phyloP scores from a whole-genome alignment of 805 yeast genomes.

The Nakazawaea ambrosiae region DNA sequence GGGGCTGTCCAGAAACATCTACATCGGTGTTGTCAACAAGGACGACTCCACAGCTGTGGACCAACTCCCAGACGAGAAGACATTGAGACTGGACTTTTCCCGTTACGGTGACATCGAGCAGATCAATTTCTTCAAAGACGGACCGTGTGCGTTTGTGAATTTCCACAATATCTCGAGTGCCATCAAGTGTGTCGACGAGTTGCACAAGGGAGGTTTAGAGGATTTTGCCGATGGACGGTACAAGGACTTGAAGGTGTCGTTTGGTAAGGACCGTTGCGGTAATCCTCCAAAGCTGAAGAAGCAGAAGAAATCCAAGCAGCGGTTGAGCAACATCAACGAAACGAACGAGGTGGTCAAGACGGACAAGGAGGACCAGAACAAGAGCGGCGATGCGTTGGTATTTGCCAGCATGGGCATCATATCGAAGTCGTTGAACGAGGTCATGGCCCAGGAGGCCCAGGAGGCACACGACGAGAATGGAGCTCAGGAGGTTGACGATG shows the following conservation, averaged over 20 bases:
- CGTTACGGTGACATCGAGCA: conserved; percentile 71
- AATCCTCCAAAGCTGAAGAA: conserved; percentile 51
- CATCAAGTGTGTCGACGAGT: conserved; percentile 54
- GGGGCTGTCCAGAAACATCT: conserved; percentile 74
- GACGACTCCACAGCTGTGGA: conserved; percentile 22
- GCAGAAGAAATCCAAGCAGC: conserved; percentile 24
- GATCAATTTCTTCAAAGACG: conserved; percentile 61
- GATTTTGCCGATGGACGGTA: conserved; percentile 39
- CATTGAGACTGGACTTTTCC: conserved; percentile 52
- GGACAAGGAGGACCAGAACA: neutral
- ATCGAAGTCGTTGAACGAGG: conserved; percentile 15
- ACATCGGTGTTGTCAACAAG: conserved; percentile 52
- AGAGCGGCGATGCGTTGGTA: conserved; percentile 8
- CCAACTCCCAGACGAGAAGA: conserved; percentile 37
- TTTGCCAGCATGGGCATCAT: conserved; percentile 21
- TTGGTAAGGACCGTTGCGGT: conserved; percentile 78
- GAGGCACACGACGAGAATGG: neutral
- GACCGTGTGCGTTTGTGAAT: conserved; percentile 70
- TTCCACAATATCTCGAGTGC: conserved; percentile 59
- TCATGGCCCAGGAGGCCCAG: neutral
- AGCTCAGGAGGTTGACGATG: neutral
- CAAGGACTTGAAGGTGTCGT: conserved; percentile 48
- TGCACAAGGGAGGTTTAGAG: conserved; percentile 34
- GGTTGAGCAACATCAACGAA: neutral
- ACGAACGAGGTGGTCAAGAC: neutral